Conservation (phyloP, 208 protist genomes). For the Acanthamoeba culbertsoni region DNA sequence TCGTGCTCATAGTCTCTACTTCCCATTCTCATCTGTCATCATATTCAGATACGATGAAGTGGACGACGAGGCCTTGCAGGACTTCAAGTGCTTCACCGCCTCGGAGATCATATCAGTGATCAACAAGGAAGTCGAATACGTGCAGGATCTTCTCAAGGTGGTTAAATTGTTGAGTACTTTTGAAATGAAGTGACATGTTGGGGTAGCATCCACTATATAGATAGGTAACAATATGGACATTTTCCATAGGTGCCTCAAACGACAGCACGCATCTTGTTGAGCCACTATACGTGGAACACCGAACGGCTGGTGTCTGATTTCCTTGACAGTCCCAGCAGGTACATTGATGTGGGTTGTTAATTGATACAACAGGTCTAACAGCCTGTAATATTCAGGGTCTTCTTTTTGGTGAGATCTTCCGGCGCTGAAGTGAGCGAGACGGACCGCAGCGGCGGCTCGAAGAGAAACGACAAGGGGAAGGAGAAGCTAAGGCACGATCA, state of each 20-base stretch:
- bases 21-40: not conserved
- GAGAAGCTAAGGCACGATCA: not conserved
- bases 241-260: not conserved
- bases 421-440: not conserved
- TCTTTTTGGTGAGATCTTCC: not conserved
- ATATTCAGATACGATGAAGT: not conserved
- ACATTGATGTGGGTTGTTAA: not conserved
- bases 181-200: too few relatives aligned
- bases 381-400: not conserved
- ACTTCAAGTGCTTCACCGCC: slow-evolving; percentile 11
- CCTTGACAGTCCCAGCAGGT: slow-evolving; percentile 1
- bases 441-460: too few relatives aligned
- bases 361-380: not conserved
- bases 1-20: not conserved
- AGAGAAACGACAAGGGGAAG: not conserved
- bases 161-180: too few relatives aligned
- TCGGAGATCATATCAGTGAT: not conserved
- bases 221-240: too few relatives aligned
- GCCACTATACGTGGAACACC: slow-evolving; percentile 6
- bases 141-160: slow-evolving; percentile 42
- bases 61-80: not conserved
- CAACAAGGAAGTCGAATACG: not conserved
- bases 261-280: not conserved
- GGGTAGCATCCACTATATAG: too few relatives aligned
- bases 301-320: not conserved